These are phyloP conservation scores for Bruguiera parviflora DNA, from an alignment of 345 rosid genomes.

Conservation along the genomic window DNA sequence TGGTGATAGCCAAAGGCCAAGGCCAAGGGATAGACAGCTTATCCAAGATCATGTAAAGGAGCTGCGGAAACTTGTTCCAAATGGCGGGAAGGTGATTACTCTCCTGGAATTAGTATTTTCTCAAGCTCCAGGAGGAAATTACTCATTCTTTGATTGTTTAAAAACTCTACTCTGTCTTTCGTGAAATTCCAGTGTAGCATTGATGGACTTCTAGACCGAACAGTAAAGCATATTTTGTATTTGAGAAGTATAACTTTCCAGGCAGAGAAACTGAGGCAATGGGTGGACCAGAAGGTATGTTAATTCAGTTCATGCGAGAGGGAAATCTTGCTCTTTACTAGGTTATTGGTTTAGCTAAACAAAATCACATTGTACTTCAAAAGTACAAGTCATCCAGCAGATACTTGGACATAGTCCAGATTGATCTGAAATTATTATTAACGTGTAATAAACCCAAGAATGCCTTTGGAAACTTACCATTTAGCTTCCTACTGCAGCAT, in stretches of 20 bases:
- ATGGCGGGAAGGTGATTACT: slow-evolving; percentile 46
- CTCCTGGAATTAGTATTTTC: not conserved
- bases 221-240: slow-evolving; percentile 56
- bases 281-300: slow-evolving; percentile 45
- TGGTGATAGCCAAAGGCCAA: slow-evolving; percentile 45
- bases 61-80: slow-evolving; percentile 60
- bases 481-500: no score
- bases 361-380: no score
- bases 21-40: slow-evolving; percentile 68
- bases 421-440: no score
- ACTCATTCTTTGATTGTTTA: not conserved
- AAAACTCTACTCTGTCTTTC: not conserved
- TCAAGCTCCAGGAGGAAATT: not conserved
- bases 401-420: no score
- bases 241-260: slow-evolving; percentile 46
- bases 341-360: not conserved
- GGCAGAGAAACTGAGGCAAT: slow-evolving; percentile 49
- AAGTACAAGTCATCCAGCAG: not conserved
- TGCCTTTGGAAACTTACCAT: no score
- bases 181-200: slow-evolving; percentile 61
- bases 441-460: no score
- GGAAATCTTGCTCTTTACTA: no score
- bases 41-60: slow-evolving; percentile 72
- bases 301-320: not conserved
- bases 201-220: slow-evolving; percentile 54